Percentiles rank a stretch among this genome's conserved stretches.
These are phyloP conservation scores for Prunus yedoensis DNA, from an alignment of 331 rosid species.

Conservation along the genomic window DNA sequence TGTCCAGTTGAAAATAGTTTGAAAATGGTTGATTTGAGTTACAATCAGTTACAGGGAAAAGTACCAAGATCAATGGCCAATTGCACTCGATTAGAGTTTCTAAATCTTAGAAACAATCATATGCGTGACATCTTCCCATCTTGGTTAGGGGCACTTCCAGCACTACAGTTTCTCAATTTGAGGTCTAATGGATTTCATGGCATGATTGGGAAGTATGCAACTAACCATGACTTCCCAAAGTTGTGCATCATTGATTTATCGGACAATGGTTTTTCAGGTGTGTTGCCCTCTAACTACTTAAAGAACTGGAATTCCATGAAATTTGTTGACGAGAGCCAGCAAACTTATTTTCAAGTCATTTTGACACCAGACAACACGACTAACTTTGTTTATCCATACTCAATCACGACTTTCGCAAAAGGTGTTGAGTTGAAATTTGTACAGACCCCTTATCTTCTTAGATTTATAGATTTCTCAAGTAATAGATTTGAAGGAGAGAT, in stretches of 20 bases:
- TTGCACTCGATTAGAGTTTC: slow-evolving; percentile 2
- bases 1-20: background rate
- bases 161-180: background rate
- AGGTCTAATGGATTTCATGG: slow-evolving; percentile 12
- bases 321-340: no score
- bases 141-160: slow-evolving; percentile 8
- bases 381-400: no score
- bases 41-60: slow-evolving; percentile 7
- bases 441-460: no score
- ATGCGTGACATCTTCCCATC: slow-evolving; percentile 9
- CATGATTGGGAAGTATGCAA: background rate
- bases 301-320: no score
- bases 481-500: no score
- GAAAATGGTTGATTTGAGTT: background rate
- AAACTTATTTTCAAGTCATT: no score
- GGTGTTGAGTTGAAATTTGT: no score
- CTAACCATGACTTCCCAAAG: background rate
- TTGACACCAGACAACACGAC: no score
- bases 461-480: no score
- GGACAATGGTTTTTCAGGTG: background rate
- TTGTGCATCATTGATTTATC: slow-evolving; percentile 13
- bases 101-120: background rate
- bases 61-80: slow-evolving; percentile 11
- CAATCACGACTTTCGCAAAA: no score
- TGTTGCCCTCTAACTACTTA: no score